These are phyloP conservation scores for Coniochaeta prunicola DNA, from an alignment of 2,329 filamentous ascomycete genomes.

Conservation along the genomic window DNA sequence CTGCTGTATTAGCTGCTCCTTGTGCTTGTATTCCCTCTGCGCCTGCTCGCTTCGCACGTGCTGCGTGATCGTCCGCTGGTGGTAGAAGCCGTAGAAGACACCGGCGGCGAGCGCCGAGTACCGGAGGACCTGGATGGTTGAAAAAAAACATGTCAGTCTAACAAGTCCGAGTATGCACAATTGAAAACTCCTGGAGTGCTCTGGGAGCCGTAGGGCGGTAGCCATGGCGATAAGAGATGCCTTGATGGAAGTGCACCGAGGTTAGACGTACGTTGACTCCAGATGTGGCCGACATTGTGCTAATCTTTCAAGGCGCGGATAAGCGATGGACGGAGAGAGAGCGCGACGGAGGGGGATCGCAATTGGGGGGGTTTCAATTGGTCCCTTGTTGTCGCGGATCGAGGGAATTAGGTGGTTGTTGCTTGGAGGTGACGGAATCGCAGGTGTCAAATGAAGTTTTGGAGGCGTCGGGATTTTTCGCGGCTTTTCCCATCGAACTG, in stretches of 20 bases:
- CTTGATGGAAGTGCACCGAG: neutral
- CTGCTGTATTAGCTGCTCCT: slow-evolving; percentile 84
- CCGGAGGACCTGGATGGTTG: slow-evolving; percentile 70
- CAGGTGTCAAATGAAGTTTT: slow-evolving; percentile 1
- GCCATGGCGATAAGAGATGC: neutral
- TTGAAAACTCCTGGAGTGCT: neutral
- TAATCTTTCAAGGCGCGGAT: slow-evolving; percentile 3
- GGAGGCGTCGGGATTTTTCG: slow-evolving; percentile 3
- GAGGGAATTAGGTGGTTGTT: slow-evolving; percentile 7
- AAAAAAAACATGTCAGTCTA: slow-evolving; percentile 11
- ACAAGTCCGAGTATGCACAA: neutral
- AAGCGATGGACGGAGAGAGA: slow-evolving; percentile 8
- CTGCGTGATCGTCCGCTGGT: slow-evolving; percentile 75
- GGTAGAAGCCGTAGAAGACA: slow-evolving; percentile 91
- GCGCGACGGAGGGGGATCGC: slow-evolving; percentile 9
- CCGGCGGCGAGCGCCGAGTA: slow-evolving; percentile 90
- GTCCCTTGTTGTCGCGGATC: slow-evolving; percentile 12
- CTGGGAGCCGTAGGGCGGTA: neutral
- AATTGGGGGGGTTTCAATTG: slow-evolving; percentile 17
- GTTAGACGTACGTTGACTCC: slow-evolving; percentile 22
- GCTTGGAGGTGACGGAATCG: slow-evolving; percentile 1
- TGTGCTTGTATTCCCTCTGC: slow-evolving; percentile 81
- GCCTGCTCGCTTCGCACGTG: slow-evolving; percentile 62
- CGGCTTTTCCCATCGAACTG: slow-evolving; percentile 4
- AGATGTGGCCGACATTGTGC: slow-evolving; percentile 21